Base-by-base conservation (phyloP, 2,329 filamentous ascomycete species). In the Aphanoascus verrucosus region DNA sequence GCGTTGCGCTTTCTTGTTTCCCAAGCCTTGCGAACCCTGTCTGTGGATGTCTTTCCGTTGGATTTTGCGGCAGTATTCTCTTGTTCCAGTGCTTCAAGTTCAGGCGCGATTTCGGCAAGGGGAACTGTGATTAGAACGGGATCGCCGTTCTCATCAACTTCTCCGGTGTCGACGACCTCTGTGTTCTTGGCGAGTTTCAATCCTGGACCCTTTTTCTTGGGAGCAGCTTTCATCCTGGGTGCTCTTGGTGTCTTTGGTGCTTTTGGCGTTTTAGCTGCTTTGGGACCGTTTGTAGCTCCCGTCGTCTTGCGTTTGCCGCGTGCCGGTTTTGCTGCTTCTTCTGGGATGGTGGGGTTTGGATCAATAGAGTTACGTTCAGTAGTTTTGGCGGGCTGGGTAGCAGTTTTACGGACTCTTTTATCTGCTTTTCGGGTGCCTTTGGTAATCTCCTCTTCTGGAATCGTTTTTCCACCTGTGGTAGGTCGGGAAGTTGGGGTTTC, bases 1-100 rank as follows among this genome's bases (percentile, higher is more conserved):
- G 49, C 49, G 12, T 38, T 52, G 17, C 49, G 49, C 34, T n/a
- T 19, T 15, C 41, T 14, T 11, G 49, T 52, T 44, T 34, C 49
- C 49, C 40, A 44, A 5, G 40, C 49, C 15, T 43, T 51, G 14
- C 34, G 17, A 5, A 31, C 17, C 3, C 35, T 23, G 20, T 15
- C 19, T 14, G 5, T 37, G 31, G 32, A 4, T 20, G 5, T 32
- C n/a, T n/a, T n/a, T 45, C 45, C 12, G 35, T 11, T 17, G 12
- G 20, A 2, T 40, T n/a, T 9, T 32, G 3, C 23, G 2, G 19
- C 9, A 34, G 19, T 6, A 14, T 11, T 28, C 1, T 31, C 17
- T 15, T 14, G 45, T n/a, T 23, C 15, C 1, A 11, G 17, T 2
- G 9, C n/a, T 45, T 45, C 17, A 11, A 37, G 32, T 2, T 19